A percentile compares a stretch with the other conserved stretches of the same genome.
Evolutionary conservation across 495 filamentous ascomycete species (phyloP).

Genomic region (Penicillium pulvis): DNA sequence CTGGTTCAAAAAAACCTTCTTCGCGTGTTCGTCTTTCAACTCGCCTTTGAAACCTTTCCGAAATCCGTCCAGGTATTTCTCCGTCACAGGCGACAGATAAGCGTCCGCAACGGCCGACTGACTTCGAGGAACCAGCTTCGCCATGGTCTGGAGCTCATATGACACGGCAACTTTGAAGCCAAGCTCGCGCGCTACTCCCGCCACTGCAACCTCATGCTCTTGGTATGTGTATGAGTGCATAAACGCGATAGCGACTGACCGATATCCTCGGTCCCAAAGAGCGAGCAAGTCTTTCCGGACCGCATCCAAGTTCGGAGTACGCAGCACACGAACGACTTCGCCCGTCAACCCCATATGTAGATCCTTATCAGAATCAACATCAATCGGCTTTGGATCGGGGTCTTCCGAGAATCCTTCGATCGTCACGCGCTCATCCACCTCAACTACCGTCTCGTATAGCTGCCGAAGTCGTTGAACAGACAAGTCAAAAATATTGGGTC

Average conservation of each 20-base stretch:
- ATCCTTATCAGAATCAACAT: conserved; percentile 13
- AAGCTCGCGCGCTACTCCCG: conserved; percentile 68
- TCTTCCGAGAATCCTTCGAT: conserved; percentile 10
- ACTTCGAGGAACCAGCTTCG: conserved; percentile 62
- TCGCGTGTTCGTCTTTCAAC: background rate
- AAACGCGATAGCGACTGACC: conserved; percentile 74
- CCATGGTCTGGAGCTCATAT: conserved; percentile 50
- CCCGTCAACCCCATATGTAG: background rate
- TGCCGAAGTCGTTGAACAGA: conserved; percentile 8
- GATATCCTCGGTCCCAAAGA: conserved; percentile 63
- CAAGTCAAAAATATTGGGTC: conserved; percentile 25
- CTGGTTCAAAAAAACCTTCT: conserved; percentile 68
- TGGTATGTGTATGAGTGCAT: conserved; percentile 86
- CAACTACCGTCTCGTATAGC: conserved; percentile 19
- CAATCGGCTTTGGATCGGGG: conserved; percentile 1
- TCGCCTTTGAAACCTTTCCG: conserved; percentile 59
- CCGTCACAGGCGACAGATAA: conserved; percentile 19
- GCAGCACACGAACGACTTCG: conserved; percentile 1
- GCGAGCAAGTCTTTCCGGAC: conserved; percentile 56
- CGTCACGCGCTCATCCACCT: conserved; percentile 23
- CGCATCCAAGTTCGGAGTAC: background rate
- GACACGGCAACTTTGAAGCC: conserved; percentile 68
- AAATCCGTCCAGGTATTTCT: conserved; percentile 28
- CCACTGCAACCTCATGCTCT: conserved; percentile 70
- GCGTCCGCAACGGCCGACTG: conserved; percentile 16